Evolutionary conservation across 2,329 filamentous ascomycete species (phyloP).

Genomic region (Cyanodermella asteris): DNA sequence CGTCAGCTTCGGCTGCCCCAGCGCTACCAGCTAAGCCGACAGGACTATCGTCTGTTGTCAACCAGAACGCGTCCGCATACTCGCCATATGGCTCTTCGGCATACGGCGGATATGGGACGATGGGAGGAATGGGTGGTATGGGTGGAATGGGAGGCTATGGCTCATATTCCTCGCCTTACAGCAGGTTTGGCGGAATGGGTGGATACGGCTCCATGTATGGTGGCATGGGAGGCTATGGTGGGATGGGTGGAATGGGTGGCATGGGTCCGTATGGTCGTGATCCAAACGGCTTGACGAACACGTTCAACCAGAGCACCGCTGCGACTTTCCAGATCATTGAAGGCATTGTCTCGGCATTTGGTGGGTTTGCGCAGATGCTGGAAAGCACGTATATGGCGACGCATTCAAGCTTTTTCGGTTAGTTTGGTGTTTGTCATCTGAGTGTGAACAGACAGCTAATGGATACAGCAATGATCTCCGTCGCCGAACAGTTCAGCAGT

Average conservation of each 20-base stretch:
- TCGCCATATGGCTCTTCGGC: conserved; percentile 38
- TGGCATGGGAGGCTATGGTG: conserved; percentile 23
- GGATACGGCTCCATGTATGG: conserved; percentile 22
- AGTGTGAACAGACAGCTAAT: neutral
- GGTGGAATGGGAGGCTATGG: conserved; percentile 29
- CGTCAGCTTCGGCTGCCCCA: conserved; percentile 33
- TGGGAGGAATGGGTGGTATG: no score
- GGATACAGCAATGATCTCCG: conserved; percentile 72
- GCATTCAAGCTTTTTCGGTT: conserved; percentile 95
- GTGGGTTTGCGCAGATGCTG: conserved; percentile 95
- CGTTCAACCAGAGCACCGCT: conserved; percentile 84
- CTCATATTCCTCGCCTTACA: conserved; percentile 33
- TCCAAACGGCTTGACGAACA: conserved; percentile 82
- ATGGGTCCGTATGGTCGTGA: conserved; percentile 66
- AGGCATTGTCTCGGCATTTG: conserved; percentile 87
- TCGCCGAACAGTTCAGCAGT: conserved; percentile 91
- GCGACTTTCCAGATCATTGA: conserved; percentile 97
- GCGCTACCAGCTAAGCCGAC: conserved; percentile 56
- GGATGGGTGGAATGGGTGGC: conserved; percentile 17
- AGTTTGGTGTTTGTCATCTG: conserved; percentile 13
- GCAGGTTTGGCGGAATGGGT: conserved; percentile 21
- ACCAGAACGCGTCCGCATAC: conserved; percentile 72
- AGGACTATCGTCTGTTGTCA: conserved; percentile 56
- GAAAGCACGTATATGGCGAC: conserved; percentile 99
- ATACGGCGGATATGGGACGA: no score